phyloP scores from a whole-genome alignment of 2,329 filamentous ascomycete species.

The Alternaria alternata region DNA sequence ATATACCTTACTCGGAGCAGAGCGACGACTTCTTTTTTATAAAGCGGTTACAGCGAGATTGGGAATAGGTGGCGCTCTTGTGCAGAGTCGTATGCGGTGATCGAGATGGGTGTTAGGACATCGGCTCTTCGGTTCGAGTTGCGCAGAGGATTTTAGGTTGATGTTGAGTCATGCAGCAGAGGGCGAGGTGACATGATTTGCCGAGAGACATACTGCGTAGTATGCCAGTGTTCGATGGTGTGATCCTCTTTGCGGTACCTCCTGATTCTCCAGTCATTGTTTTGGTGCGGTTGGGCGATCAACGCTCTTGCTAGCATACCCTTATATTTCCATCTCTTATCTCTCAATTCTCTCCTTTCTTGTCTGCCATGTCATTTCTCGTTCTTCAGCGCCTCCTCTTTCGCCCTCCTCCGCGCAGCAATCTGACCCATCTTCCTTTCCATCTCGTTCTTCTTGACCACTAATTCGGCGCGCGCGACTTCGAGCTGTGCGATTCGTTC shows the following conservation, averaged over 20 bases:
- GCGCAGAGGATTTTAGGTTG: background rate
- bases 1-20: background rate
- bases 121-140: background rate
- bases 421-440: conserved; percentile 62
- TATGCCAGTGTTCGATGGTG: background rate
- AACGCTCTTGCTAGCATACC: background rate
- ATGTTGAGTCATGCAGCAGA: background rate
- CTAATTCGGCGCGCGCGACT: conserved; percentile 58
- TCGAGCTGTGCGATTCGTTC: conserved; percentile 66
- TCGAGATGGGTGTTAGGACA: background rate
- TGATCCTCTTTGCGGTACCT: background rate
- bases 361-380: conserved; percentile 19
- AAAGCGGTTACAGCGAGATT: background rate
- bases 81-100: background rate
- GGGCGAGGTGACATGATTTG: background rate
- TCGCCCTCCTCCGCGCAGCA: conserved; percentile 24
- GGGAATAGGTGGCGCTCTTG: background rate
- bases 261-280: background rate
- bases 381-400: conserved; percentile 18
- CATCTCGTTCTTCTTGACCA: conserved; percentile 61
- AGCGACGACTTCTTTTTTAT: background rate
- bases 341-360: background rate
- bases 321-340: background rate
- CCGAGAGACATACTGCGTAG: background rate
- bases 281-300: background rate